phyloP scores from a whole-genome alignment of 2,329 filamentous ascomycete genomes.

The Sphaerulina musiva region DNA sequence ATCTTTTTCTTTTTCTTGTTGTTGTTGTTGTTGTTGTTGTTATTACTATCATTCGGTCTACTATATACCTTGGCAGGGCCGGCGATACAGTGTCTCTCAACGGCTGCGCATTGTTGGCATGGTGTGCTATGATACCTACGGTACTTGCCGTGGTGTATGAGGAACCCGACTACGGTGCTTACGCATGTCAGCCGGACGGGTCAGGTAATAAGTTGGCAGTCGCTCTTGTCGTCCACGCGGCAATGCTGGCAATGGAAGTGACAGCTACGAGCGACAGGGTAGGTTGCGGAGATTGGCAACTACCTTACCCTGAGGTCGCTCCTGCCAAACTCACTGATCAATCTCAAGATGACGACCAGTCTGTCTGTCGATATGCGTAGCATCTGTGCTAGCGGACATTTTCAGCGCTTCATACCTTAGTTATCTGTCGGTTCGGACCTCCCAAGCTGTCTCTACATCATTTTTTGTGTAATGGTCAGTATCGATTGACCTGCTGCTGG shows the following conservation, averaged over 20 bases:
- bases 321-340: no score
- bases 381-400: no score
- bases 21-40: background rate
- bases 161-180: constrained; percentile 28
- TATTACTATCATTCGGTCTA: background rate
- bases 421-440: no score
- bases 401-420: no score
- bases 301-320: no score
- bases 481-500: background rate
- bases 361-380: no score
- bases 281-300: background rate
- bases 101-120: constrained; percentile 32
- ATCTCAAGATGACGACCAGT: no score
- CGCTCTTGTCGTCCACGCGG: constrained; percentile 22
- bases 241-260: constrained; percentile 37
- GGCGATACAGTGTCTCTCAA: constrained; percentile 33
- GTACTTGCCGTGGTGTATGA: constrained; percentile 30
- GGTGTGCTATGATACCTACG: constrained; percentile 23
- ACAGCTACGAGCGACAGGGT: constrained; percentile 19
- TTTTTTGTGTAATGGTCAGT: background rate
- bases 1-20: no score
- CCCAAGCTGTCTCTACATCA: no score
- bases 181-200: constrained; percentile 34
- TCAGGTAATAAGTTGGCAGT: constrained; percentile 34
- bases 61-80: constrained; percentile 29